phyloP scores from a whole-genome alignment of 192 early-diverging fungal species.

The Coemansia interrupta region DNA sequence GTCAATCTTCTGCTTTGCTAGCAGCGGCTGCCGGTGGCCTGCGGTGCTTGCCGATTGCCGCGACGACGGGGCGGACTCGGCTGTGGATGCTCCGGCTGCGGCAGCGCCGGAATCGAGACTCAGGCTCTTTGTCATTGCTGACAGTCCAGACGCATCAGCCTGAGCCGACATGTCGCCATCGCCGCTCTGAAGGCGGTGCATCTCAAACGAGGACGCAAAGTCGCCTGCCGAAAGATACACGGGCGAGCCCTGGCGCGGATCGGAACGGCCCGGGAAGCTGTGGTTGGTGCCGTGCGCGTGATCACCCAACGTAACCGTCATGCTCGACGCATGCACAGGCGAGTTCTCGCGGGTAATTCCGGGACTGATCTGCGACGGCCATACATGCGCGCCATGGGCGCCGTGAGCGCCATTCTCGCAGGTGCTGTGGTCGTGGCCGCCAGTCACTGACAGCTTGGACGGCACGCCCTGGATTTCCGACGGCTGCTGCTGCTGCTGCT shows the following conservation, averaged over 20 bases:
- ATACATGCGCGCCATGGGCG: conserved; percentile 29
- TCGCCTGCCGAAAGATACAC: conserved; percentile 47
- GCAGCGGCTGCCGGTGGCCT: conserved; percentile 24
- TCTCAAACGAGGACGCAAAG: conserved; percentile 44
- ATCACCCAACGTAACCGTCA: conserved; percentile 6
- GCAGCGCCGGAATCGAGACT: conserved; percentile 1
- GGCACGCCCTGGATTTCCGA: conserved; percentile 20
- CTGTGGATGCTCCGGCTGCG: neutral
- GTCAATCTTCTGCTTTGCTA: conserved; percentile 48
- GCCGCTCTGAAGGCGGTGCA: conserved; percentile 26
- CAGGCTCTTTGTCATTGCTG: conserved; percentile 4
- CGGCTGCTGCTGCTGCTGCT: neutral
- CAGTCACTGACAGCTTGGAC: conserved; percentile 41
- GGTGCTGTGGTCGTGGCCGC: conserved; percentile 37
- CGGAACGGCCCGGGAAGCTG: conserved; percentile 29
- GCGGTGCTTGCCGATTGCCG: neutral
- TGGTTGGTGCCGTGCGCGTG: conserved; percentile 1
- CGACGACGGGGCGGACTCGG: neutral
- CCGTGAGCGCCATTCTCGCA: conserved; percentile 6
- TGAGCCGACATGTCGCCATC: neutral
- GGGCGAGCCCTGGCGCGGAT: conserved; percentile 49
- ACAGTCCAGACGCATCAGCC: neutral
- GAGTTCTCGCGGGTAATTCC: conserved; percentile 35
- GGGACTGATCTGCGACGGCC: conserved; percentile 54
- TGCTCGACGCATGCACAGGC: conserved; percentile 9